Percentiles rank a stretch among this genome's conserved stretches.
These are phyloP conservation scores for Wickerhamomyces subpelliculosus DNA, from an alignment of 805 yeast species.

Conservation along the genomic window DNA sequence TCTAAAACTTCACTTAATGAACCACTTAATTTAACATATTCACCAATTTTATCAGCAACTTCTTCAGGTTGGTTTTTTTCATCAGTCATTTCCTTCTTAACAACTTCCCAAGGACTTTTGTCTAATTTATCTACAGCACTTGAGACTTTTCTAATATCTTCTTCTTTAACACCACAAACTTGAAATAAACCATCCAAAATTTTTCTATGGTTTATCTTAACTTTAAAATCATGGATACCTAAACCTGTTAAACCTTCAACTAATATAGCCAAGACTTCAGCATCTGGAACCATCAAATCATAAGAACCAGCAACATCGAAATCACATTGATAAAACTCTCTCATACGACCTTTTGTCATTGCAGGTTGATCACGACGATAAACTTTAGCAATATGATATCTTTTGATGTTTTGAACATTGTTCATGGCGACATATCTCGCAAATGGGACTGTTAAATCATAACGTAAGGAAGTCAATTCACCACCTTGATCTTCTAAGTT, in stretches of 20 bases:
- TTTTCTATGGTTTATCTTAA: conserved; percentile 93
- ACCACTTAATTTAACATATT: conserved; percentile 82
- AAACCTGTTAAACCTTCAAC: conserved; percentile 80
- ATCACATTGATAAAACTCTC: conserved; percentile 99
- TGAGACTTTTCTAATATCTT: conserved; percentile 88
- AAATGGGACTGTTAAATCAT: conserved; percentile 96
- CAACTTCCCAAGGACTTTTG: conserved; percentile 92
- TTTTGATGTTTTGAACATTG: conserved; percentile 79
- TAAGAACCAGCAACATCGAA: conserved; percentile 92
- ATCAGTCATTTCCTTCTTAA: conserved; percentile 82
- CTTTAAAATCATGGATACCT: conserved; percentile 84
- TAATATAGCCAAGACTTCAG: conserved; percentile 75
- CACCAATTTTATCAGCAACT: conserved; percentile 91
- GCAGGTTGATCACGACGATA: conserved; percentile 99
- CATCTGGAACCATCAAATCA: conserved; percentile 94
- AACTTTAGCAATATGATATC: conserved; percentile 97
- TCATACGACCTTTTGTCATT: conserved; percentile 99
- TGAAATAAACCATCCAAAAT: conserved; percentile 92
- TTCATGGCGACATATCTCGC: conserved; percentile 97
- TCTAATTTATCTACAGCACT: conserved; percentile 96
- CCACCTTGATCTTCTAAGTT: conserved; percentile 99
- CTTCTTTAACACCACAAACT: conserved; percentile 90
- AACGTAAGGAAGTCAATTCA: conserved; percentile 89
- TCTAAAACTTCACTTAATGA: conserved; percentile 55
- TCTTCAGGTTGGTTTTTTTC: conserved; percentile 89